Conservation (phyloP, 305 asterid genomes). For the Nicotiana rustica region DNA sequence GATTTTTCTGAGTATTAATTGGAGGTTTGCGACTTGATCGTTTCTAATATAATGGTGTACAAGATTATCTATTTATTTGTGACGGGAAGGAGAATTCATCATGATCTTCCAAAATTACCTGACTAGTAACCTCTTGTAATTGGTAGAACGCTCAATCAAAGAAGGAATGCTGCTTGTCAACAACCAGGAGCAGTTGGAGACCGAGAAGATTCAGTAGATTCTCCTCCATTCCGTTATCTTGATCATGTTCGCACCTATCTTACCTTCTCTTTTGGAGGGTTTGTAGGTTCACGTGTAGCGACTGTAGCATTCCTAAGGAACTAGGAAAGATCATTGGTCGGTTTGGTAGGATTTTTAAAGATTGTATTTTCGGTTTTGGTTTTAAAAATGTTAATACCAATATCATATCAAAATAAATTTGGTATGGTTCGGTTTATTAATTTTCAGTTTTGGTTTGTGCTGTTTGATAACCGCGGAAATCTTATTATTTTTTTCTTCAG, state of each 20-base stretch:
- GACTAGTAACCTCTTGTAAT: slow-evolving; percentile 43
- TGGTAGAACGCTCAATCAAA: slow-evolving; percentile 78
- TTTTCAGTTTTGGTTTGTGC: too few relatives aligned
- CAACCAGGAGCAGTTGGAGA: slow-evolving; percentile 48
- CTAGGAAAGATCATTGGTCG: too few relatives aligned
- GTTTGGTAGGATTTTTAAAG: too few relatives aligned
- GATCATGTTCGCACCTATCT: slow-evolving; percentile 89
- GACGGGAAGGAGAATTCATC: neutral
- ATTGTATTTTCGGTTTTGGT: too few relatives aligned
- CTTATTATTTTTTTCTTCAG: too few relatives aligned
- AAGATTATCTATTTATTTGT: neutral
- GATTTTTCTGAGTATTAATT: neutral
- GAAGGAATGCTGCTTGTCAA: slow-evolving; percentile 56
- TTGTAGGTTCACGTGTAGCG: slow-evolving; percentile 96
- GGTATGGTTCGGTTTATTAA: too few relatives aligned
- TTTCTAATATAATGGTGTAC: neutral
- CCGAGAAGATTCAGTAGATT: slow-evolving; percentile 48
- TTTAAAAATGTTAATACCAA: too few relatives aligned
- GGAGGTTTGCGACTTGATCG: neutral
- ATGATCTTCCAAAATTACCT: neutral
- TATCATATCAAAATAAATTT: too few relatives aligned
- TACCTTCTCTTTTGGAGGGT: slow-evolving; percentile 86
- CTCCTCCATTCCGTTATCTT: slow-evolving; percentile 65
- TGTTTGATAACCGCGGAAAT: too few relatives aligned
- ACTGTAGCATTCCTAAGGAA: slow-evolving; percentile 86